Conservation (phyloP, 768 basidiomycete genomes). For the Amanita rimosa region DNA sequence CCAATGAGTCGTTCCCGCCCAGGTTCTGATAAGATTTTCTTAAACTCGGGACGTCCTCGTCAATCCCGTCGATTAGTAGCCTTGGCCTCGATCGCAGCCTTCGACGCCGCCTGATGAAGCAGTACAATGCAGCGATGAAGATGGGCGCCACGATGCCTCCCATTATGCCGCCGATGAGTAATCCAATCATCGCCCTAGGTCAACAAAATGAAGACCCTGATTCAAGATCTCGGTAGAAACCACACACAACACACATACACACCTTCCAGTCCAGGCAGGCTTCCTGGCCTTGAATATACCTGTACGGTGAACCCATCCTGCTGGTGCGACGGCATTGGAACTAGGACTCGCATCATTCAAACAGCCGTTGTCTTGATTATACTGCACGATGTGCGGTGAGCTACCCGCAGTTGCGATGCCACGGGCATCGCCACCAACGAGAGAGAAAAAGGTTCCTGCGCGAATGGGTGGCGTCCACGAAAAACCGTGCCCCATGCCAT, state of each 20-base stretch:
- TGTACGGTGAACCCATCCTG: neutral
- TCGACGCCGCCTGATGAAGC: neutral
- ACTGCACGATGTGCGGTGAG: neutral
- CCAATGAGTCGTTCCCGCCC: neutral
- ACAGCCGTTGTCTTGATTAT: neutral
- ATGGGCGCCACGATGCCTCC: neutral
- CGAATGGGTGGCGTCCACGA: neutral
- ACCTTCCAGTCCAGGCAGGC: neutral
- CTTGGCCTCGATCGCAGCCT: neutral
- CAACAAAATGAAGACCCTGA: neutral
- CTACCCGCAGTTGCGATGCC: neutral
- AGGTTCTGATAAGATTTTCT: neutral
- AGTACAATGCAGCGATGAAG: neutral
- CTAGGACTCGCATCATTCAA: neutral
- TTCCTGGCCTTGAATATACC: neutral
- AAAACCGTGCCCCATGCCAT: constrained; percentile 23
- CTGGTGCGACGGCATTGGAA: neutral
- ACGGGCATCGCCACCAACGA: neutral
- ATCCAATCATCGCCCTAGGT: neutral
- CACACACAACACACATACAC: no score
- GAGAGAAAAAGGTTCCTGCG: neutral
- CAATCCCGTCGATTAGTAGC: neutral
- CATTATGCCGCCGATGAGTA: neutral
- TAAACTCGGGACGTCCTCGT: neutral
- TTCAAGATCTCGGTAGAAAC: neutral